Evolutionary conservation across 768 basidiomycete genomes (phyloP), one percentile per base, ranked within the genome.

Genomic region (Tephrocybe sp.): DNA sequence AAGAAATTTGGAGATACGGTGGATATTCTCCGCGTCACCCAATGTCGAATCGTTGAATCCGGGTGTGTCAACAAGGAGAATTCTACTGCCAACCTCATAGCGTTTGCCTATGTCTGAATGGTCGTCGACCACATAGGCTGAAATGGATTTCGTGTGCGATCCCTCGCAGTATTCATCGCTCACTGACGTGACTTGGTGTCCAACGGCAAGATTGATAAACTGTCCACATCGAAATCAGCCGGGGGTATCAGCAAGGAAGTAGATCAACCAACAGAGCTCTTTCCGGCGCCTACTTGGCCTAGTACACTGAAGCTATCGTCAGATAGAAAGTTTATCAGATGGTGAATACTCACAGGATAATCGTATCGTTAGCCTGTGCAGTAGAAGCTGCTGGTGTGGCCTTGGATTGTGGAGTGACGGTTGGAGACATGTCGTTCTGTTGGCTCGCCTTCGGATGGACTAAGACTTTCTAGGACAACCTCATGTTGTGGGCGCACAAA

Each of bases 21-120:
- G 36, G 11, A 47, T 12, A 8, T 28, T 47, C 9, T 30, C 25
- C 12, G 22, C 11, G 13, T 47, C 46, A 4, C 27, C 37, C 5
- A 12, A 4, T 11, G 26, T 2, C 5, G n/a, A 15, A 12, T 47
- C 46, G 19, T 47, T 39, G 26, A 47, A 47, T 12, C 46, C 46
- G 5, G 46, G 46, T 9, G 46, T 47, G 9, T 47, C 46, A 16
- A 47, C 46, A 11, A 47, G 46, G 9, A 47, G 19, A 28, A 47
- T 38, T 3, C 46, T 35, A n/a, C n/a, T n/a, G n/a, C n/a, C n/a
- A n/a, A n/a, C n/a, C n/a, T n/a, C n/a, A n/a, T n/a, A n/a, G n/a
- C n/a, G n/a, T n/a, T n/a, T n/a, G n/a, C n/a, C n/a, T n/a, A n/a
- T n/a, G n/a, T 37, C 30, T 11, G 24, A 36, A 19, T 28, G 19